phyloP scores from a whole-genome alignment of 371 early-diverging fungal genomes.

The Apophysomyces trapeziformis region DNA sequence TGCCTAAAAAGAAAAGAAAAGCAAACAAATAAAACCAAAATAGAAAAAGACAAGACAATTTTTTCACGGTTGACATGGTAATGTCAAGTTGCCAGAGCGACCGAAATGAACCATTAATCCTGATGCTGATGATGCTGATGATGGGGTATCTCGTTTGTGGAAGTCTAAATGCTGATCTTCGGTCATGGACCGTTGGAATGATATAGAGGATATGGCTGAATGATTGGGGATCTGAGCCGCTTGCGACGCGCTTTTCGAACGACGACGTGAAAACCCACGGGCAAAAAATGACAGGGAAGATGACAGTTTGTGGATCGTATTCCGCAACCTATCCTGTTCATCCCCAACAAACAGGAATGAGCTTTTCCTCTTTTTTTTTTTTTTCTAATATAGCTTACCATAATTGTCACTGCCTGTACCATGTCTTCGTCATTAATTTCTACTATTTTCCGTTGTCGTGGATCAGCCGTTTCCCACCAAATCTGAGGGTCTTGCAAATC shows the following conservation, averaged over 20 bases:
- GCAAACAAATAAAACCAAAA: too few species aligned
- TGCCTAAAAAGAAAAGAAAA: background rate
- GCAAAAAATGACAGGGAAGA: conserved; percentile 27
- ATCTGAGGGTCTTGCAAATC: conserved; percentile 66
- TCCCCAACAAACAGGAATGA: background rate
- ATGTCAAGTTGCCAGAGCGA: background rate
- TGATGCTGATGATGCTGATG: conserved; percentile 7
- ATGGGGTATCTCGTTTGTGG: conserved; percentile 1
- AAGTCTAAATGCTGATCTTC: background rate
- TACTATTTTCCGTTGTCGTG: conserved; percentile 31
- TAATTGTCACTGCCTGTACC: conserved; percentile 33
- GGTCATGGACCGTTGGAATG: background rate
- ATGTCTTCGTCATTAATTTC: conserved; percentile 33
- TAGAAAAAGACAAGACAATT: too few species aligned
- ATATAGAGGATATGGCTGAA: conserved; percentile 5
- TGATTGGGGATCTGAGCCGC: background rate
- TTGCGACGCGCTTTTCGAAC: conserved; percentile 25
- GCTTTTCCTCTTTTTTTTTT: background rate
- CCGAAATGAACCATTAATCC: conserved; percentile 2
- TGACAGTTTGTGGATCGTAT: conserved; percentile 31
- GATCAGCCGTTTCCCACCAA: conserved; percentile 48
- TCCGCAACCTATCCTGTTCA: conserved; percentile 28
- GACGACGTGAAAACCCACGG: conserved; percentile 25
- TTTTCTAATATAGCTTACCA: conserved; percentile 21
- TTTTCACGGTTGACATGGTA: background rate